Conservation (phyloP, 1,284 basidiomycete species). For the Naganishia sp. region DNA sequence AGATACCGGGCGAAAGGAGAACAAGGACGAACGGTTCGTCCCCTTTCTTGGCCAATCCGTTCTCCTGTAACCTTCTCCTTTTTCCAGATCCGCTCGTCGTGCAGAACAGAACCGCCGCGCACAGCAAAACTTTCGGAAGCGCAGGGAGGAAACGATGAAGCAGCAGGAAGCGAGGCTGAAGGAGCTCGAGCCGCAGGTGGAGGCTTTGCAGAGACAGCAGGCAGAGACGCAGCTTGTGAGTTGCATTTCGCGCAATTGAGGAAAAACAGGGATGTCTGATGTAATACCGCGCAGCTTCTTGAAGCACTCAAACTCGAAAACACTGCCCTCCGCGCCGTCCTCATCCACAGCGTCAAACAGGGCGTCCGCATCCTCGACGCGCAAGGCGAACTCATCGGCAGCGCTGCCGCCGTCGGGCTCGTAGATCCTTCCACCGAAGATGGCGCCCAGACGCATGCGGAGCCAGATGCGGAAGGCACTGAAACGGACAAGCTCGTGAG, state of each 20-base stretch:
- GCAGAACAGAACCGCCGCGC: slow-evolving; percentile 53
- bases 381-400: slow-evolving; percentile 35
- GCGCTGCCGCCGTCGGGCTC: not conserved
- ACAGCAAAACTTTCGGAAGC: slow-evolving; percentile 50
- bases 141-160: slow-evolving; percentile 52
- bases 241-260: not conserved
- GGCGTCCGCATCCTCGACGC: slow-evolving; percentile 34
- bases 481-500: slow-evolving; percentile 7
- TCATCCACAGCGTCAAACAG: slow-evolving; percentile 33
- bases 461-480: not conserved
- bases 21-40: slow-evolving; percentile 25
- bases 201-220: slow-evolving; percentile 40
- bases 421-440: not conserved
- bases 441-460: not conserved
- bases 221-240: slow-evolving; percentile 43
- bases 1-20: slow-evolving; percentile 17
- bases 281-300: slow-evolving; percentile 34
- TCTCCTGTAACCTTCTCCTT: not conserved
- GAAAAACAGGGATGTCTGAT: not conserved
- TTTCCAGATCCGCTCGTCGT: slow-evolving; percentile 38
- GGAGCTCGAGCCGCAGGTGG: slow-evolving; percentile 36
- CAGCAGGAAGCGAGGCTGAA: slow-evolving; percentile 44
- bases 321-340: slow-evolving; percentile 38
- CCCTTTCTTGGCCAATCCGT: not conserved
- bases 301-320: slow-evolving; percentile 41